A percentile compares a stretch with the other conserved stretches of the same genome.
phyloP scores from a whole-genome alignment of 1,284 basidiomycete genomes.

The Mycena citricolor region DNA sequence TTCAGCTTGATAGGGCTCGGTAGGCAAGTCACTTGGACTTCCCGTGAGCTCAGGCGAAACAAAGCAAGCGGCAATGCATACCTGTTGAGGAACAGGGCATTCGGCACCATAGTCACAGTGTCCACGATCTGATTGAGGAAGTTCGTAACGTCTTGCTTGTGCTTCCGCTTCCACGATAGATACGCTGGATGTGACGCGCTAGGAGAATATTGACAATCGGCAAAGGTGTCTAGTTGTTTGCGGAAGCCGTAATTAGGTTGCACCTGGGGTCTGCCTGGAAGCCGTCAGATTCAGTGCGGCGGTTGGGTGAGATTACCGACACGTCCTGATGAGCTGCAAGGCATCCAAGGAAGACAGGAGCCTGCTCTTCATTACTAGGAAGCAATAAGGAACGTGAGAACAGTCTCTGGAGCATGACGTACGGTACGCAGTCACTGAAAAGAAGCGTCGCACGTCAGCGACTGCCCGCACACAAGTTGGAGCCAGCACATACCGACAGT shows the following conservation, averaged over 20 bases:
- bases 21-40: conserved; percentile 49
- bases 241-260: conserved; percentile 67
- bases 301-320: conserved; percentile 33
- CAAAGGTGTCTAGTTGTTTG: conserved; percentile 56
- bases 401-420: too few species aligned
- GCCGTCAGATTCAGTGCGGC: not conserved
- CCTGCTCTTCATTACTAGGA: conserved; percentile 53
- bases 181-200: conserved; percentile 45
- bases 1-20: conserved; percentile 47
- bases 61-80: conserved; percentile 20
- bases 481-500: conserved; percentile 57
- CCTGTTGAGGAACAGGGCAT: conserved; percentile 53
- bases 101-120: conserved; percentile 46
- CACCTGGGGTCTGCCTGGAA: conserved; percentile 49
- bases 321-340: conserved; percentile 46
- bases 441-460: too few species aligned
- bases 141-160: conserved; percentile 48
- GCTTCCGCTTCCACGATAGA: conserved; percentile 53
- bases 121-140: conserved; percentile 53
- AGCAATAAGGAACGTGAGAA: conserved; percentile 2
- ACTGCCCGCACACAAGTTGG: conserved; percentile 1
- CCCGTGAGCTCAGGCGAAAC: conserved; percentile 7
- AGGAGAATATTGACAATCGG: conserved; percentile 47
- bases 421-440: conserved; percentile 22
- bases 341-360: conserved; percentile 44